These are phyloP conservation scores for Neoboletus brunneissimus DNA, from an alignment of 768 basidiomycete genomes.

Conservation along the genomic window DNA sequence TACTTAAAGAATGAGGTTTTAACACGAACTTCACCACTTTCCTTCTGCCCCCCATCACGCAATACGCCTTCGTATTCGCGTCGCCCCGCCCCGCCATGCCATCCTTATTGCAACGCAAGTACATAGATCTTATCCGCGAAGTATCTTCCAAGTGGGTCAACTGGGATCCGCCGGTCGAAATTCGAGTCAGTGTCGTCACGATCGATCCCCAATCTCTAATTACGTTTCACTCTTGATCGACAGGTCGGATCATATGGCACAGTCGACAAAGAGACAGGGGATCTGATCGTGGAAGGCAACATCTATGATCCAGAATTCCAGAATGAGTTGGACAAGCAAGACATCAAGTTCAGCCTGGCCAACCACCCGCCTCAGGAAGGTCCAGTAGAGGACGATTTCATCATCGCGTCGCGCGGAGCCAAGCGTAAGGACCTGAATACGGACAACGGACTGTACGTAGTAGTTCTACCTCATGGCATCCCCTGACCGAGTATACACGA, in stretches of 20 bases:
- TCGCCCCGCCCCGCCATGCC: conserved; percentile 4
- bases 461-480: not conserved
- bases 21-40: not conserved
- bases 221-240: not conserved
- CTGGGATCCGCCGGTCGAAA: conserved; percentile 33
- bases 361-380: conserved; percentile 16
- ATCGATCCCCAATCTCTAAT: not conserved
- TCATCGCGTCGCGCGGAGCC: conserved; percentile 22
- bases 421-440: conserved; percentile 5
- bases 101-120: conserved; percentile 28
- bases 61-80: not conserved
- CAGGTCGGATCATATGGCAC: conserved; percentile 38
- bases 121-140: conserved; percentile 33
- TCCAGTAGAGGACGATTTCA: conserved; percentile 21
- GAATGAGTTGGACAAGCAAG: conserved; percentile 13
- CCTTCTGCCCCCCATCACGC: not conserved
- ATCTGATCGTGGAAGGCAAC: conserved; percentile 34
- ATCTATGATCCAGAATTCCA: conserved; percentile 30
- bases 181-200: conserved; percentile 20
- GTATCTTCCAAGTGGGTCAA: conserved; percentile 37
- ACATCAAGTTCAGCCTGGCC: conserved; percentile 11
- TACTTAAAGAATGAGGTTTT: not conserved
- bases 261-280: conserved; percentile 31
- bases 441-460: conserved; percentile 19
- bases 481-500: not conserved